phyloP scores from a whole-genome alignment of 257 asterid species.

The Gynochthodes officinalis region DNA sequence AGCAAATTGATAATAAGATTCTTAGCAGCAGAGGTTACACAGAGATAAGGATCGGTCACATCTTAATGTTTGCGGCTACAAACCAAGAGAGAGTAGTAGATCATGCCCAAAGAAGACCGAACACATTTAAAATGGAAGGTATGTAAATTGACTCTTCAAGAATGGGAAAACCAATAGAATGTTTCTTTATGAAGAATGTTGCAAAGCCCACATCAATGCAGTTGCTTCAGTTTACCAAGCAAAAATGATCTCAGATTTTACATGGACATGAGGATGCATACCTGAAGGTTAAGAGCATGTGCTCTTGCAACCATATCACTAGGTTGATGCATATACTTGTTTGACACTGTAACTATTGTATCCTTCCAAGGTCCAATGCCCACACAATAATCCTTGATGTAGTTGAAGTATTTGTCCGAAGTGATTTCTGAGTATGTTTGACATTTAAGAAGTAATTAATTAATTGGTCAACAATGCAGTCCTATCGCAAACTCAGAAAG shows the following conservation, averaged over 20 bases:
- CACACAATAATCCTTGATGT: conserved; percentile 76
- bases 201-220: neutral
- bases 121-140: neutral
- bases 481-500: neutral
- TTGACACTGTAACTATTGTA: conserved; percentile 42
- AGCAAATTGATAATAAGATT: too few species aligned
- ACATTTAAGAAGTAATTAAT: neutral
- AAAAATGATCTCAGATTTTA: neutral
- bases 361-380: conserved; percentile 99
- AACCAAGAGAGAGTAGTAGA: neutral
- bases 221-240: too few species aligned
- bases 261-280: conserved; percentile 16
- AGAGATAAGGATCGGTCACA: too few species aligned
- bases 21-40: too few species aligned
- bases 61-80: neutral
- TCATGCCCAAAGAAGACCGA: neutral
- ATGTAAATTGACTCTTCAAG: neutral
- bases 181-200: neutral
- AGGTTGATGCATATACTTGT: conserved; percentile 56
- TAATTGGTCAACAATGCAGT: neutral
- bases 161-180: neutral
- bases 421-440: conserved; percentile 92
- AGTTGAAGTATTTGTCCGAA: conserved; percentile 76
- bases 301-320: conserved; percentile 89
- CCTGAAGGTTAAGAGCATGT: conserved; percentile 90